Evolutionary conservation across 176 grass and related monocot species (phyloP).

Genomic region (Typha latifolia): DNA sequence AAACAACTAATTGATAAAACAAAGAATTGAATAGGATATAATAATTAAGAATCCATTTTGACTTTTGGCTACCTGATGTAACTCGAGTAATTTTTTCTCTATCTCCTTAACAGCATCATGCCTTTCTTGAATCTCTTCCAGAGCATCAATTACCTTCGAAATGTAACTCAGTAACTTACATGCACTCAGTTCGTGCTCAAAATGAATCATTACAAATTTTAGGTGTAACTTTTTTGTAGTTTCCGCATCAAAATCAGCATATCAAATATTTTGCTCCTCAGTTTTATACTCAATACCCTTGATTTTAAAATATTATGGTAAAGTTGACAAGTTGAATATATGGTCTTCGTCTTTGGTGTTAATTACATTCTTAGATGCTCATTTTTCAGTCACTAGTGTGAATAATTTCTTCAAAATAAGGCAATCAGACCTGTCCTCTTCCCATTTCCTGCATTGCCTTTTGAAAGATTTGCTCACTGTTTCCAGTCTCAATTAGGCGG

Average conservation of each 20-base stretch:
- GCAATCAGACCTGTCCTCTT: slow-evolving; percentile 53
- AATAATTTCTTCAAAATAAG: background rate
- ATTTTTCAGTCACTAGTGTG: background rate
- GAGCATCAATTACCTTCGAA: slow-evolving; percentile 43
- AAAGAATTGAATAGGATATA: background rate
- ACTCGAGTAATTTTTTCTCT: slow-evolving; percentile 68
- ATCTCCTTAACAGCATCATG: slow-evolving; percentile 82
- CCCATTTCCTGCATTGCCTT: slow-evolving; percentile 78
- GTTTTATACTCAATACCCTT: too few relatives aligned
- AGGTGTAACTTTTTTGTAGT: background rate
- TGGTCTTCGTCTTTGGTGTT: too few relatives aligned
- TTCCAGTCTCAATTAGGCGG: slow-evolving; percentile 70
- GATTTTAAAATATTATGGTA: too few relatives aligned
- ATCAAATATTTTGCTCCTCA: too few relatives aligned
- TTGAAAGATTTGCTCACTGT: slow-evolving; percentile 81
- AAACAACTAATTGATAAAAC: background rate
- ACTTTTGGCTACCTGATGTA: slow-evolving; percentile 50
- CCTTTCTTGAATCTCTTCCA: slow-evolving; percentile 88
- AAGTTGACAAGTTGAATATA: too few relatives aligned
- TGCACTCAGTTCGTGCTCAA: background rate
- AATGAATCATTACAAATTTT: background rate
- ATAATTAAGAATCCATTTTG: background rate
- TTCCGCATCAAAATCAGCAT: too few relatives aligned
- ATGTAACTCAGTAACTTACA: slow-evolving; percentile 17
- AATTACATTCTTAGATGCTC: background rate